Evolutionary conservation across 257 asterid species (phyloP).

Genomic region (Pogostemon cablin): DNA sequence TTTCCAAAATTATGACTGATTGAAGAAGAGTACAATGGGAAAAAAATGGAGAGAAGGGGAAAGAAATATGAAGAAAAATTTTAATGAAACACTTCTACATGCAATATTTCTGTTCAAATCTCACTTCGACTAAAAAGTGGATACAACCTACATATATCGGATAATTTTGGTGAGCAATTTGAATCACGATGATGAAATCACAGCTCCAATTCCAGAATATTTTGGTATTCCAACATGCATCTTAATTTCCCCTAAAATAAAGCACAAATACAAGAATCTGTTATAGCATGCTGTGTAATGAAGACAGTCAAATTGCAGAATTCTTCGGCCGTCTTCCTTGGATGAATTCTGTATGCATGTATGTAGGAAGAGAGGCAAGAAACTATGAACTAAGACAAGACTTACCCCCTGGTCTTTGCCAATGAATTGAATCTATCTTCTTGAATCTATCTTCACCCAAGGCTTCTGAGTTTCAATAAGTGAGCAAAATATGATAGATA

Average conservation of each 20-base stretch:
- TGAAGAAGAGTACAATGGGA: too few species aligned
- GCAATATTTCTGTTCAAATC: neutral
- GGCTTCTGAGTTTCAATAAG: conserved; percentile 16
- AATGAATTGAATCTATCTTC: conserved; percentile 2
- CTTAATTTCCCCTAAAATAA: neutral
- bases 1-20: too few species aligned
- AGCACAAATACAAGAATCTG: neutral
- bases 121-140: neutral
- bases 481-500: conserved; percentile 6
- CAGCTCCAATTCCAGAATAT: neutral
- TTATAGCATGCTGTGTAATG: neutral
- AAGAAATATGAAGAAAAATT: too few species aligned
- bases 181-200: neutral
- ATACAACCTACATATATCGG: neutral
- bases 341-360: neutral
- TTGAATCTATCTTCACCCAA: neutral
- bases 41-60: too few species aligned
- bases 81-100: too few species aligned
- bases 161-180: neutral
- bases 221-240: neutral
- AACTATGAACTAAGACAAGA: neutral
- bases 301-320: neutral
- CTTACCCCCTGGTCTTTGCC: conserved; percentile 2
- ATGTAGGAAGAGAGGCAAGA: neutral
- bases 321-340: neutral